Percentiles rank a stretch among this genome's conserved stretches.
Conservation (phyloP, 345 rosid species). For the Carallia pectinifolia region DNA sequence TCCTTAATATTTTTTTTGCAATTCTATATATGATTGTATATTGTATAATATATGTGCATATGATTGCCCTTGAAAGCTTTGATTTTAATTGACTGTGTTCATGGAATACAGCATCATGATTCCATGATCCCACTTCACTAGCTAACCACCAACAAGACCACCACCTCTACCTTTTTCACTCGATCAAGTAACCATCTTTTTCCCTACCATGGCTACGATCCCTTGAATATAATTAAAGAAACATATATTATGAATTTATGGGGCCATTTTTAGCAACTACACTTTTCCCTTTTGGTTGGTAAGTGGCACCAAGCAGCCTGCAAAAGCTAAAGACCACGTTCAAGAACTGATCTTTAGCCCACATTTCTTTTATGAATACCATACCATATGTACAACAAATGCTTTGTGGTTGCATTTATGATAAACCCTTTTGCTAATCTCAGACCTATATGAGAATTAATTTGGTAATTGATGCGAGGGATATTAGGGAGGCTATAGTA, state of each 20-base stretch:
- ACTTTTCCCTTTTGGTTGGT: constrained; percentile 14
- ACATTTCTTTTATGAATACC: neutral
- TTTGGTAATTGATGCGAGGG: neutral
- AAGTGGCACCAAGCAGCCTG: constrained; percentile 12
- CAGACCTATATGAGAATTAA: neutral
- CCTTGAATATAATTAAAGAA: neutral
- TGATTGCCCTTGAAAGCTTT: neutral
- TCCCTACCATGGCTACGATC: constrained; percentile 16
- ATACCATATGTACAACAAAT: neutral
- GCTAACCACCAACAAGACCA: constrained; percentile 34
- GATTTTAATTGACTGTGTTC: constrained; percentile 9
- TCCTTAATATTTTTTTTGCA: neutral
- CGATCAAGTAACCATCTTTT: constrained; percentile 26
- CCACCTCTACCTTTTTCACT: constrained; percentile 28
- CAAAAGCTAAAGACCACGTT: constrained; percentile 14
- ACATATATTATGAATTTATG: constrained; percentile 3
- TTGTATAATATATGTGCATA: neutral
- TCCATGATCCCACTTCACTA: constrained; percentile 27
- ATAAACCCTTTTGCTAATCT: neutral
- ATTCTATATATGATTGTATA: neutral
- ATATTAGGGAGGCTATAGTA: constrained; percentile 17
- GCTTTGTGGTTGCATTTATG: constrained; percentile 7
- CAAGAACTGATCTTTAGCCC: neutral
- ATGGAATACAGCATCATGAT: constrained; percentile 23
- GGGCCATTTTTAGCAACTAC: constrained; percentile 26